These are phyloP conservation scores for Beauveria sp. DNA, from an alignment of 2,329 filamentous ascomycete genomes.

Conservation along the genomic window DNA sequence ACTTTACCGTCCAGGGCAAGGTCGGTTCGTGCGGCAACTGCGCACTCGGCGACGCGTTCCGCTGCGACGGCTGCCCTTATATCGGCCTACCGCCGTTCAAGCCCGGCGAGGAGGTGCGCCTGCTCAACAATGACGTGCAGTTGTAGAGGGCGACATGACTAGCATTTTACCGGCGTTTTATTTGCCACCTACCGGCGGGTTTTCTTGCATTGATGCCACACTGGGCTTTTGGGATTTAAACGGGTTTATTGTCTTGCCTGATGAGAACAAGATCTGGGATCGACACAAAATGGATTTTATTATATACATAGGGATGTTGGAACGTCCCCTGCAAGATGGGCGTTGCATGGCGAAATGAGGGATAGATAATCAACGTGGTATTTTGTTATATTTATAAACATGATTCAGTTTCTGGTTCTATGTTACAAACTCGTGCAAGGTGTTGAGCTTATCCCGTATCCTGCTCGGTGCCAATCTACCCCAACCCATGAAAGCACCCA, in stretches of 20 bases:
- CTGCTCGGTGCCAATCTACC: background rate
- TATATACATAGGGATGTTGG: background rate
- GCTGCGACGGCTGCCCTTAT: constrained; percentile 68
- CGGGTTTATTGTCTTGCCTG: background rate
- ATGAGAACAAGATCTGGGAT: constrained; percentile 9
- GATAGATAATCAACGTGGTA: background rate
- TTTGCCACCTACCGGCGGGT: background rate
- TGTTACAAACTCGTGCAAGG: background rate
- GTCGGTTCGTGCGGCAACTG: constrained; percentile 93
- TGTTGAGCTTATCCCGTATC: background rate
- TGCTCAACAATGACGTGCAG: constrained; percentile 82
- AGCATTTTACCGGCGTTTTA: constrained; percentile 9
- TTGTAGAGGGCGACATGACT: constrained; percentile 38
- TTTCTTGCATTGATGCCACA: constrained; percentile 2
- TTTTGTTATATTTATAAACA: background rate
- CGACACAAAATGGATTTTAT: constrained; percentile 6
- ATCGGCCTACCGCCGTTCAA: constrained; percentile 94
- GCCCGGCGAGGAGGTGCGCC: constrained; percentile 84
- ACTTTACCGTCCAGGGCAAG: constrained; percentile 97
- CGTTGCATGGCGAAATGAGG: constrained; percentile 7
- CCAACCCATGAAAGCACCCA: background rate
- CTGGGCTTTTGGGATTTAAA: background rate
- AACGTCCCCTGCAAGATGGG: background rate
- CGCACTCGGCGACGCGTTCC: constrained; percentile 82
- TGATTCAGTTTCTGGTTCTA: background rate